Percentiles rank a stretch among this genome's conserved stretches.
These are phyloP conservation scores for Phytopythium montanum DNA, from an alignment of 352 stramenopile species.

Conservation along the genomic window DNA sequence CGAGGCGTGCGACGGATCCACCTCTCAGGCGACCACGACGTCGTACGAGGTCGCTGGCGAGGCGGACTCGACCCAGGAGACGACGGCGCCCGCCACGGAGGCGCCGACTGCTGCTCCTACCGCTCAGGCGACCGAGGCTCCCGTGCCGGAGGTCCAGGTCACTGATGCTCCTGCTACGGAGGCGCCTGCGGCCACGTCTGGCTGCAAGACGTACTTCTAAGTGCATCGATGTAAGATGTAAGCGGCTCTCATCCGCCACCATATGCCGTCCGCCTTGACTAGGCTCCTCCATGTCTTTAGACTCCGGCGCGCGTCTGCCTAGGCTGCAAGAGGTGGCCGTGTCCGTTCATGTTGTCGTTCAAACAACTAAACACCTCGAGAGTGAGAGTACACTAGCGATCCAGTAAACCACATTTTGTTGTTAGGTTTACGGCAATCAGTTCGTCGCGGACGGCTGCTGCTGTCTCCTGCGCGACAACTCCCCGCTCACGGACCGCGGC, in stretches of 20 bases:
- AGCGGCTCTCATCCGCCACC: background rate
- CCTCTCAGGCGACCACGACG: conserved; percentile 6
- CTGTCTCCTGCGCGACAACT: too few species aligned
- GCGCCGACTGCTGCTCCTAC: conserved; percentile 9
- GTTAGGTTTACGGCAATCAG: too few species aligned
- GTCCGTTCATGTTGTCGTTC: background rate
- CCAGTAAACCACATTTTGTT: background rate
- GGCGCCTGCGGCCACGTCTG: conserved; percentile 1
- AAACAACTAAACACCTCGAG: background rate
- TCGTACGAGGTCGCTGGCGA: conserved; percentile 13
- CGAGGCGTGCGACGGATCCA: conserved; percentile 23
- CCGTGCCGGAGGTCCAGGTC: too few species aligned
- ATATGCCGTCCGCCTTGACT: background rate
- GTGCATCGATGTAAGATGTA: background rate
- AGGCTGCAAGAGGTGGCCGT: background rate
- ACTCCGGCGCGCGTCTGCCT: background rate
- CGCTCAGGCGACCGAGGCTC: conserved; percentile 5
- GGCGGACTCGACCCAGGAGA: conserved; percentile 2
- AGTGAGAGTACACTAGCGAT: background rate
- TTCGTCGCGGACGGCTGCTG: too few species aligned
- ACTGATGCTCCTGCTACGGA: conserved; percentile 3
- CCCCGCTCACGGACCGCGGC: too few species aligned
- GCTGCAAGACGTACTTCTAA: conserved; percentile 24
- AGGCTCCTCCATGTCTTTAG: background rate
- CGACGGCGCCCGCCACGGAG: conserved; percentile 9